These are phyloP conservation scores for Niebla homalea DNA, from an alignment of 495 filamentous ascomycete species.

Conservation along the genomic window DNA sequence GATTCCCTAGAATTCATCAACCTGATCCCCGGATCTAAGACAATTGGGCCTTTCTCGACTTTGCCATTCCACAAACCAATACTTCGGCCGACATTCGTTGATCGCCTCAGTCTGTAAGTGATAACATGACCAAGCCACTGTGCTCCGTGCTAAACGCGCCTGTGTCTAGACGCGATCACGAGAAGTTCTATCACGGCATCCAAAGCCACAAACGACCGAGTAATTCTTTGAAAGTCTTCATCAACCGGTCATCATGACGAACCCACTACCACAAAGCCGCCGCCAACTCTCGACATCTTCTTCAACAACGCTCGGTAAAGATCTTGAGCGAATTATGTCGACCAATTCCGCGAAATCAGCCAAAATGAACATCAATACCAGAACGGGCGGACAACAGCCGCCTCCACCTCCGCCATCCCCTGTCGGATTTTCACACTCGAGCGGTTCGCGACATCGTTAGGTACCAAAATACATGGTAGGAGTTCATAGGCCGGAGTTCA, in stretches of 20 bases:
- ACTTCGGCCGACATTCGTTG: too few species aligned
- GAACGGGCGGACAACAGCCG: slow-evolving; percentile 2
- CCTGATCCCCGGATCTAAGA: too few species aligned
- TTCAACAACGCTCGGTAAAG: slow-evolving; percentile 6
- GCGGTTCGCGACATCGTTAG: not conserved
- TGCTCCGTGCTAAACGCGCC: too few species aligned
- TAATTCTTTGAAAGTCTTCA: too few species aligned
- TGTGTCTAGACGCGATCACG: too few species aligned
- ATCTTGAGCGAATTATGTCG: slow-evolving; percentile 6
- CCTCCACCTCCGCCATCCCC: slow-evolving; percentile 14
- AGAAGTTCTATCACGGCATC: too few species aligned
- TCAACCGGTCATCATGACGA: slow-evolving; percentile 6
- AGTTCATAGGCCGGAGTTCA: not conserved
- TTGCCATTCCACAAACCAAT: too few species aligned
- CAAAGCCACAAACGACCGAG: too few species aligned
- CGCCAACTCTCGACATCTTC: slow-evolving; percentile 11
- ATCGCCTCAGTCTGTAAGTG: too few species aligned
- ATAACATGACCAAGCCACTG: too few species aligned
- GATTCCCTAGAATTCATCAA: too few species aligned
- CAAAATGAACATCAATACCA: slow-evolving; percentile 1
- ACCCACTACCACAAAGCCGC: slow-evolving; percentile 6
- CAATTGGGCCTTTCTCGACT: too few species aligned
- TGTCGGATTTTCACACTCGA: slow-evolving; percentile 7
- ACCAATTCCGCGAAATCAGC: slow-evolving; percentile 5
- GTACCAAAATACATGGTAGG: not conserved